Evolutionary conservation across 2,329 filamentous ascomycete genomes (phyloP).

Genomic region (Chlorencoelia australis): DNA sequence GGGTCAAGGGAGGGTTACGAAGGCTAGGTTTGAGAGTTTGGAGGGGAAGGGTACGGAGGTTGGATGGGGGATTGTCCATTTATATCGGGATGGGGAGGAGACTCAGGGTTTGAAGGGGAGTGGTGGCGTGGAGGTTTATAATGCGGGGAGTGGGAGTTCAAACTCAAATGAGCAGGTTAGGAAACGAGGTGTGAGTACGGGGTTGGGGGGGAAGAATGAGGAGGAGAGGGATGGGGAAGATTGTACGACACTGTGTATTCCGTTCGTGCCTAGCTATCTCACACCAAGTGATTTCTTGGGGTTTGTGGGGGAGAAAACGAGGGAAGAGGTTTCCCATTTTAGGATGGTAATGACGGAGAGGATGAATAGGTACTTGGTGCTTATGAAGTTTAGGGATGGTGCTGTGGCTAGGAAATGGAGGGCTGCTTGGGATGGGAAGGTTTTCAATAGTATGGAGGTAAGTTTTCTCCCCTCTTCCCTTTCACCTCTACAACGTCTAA

Average conservation of each 20-base stretch:
- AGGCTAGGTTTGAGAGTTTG: conserved; percentile 63
- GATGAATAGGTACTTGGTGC: conserved; percentile 85
- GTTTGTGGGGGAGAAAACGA: conserved; percentile 81
- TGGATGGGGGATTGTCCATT: conserved; percentile 86
- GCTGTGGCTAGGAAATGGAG: conserved; percentile 71
- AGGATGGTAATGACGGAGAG: conserved; percentile 84
- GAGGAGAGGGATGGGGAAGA: conserved; percentile 32
- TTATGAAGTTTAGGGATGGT: conserved; percentile 82
- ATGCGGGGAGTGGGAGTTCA: conserved; percentile 1
- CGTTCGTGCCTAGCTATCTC: conserved; percentile 90
- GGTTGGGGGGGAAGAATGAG: conserved; percentile 28
- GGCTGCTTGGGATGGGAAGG: conserved; percentile 79
- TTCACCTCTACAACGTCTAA: too few species aligned
- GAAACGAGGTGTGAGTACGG: conserved; percentile 22
- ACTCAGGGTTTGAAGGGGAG: conserved; percentile 47
- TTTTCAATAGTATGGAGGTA: conserved; percentile 88
- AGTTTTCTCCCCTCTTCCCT: conserved; percentile 26
- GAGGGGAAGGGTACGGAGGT: conserved; percentile 63
- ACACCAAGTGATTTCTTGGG: conserved; percentile 83
- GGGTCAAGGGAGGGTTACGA: conserved; percentile 63
- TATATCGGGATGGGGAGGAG: conserved; percentile 80
- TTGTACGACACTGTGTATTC: conserved; percentile 83
- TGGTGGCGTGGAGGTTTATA: conserved; percentile 18
- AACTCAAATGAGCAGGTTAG: too few species aligned
- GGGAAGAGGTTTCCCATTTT: conserved; percentile 83